A percentile compares a stretch with the other conserved stretches of the same genome.
Evolutionary conservation across 345 rosid genomes (phyloP).

Genomic region (Sisymbrium altissimum): DNA sequence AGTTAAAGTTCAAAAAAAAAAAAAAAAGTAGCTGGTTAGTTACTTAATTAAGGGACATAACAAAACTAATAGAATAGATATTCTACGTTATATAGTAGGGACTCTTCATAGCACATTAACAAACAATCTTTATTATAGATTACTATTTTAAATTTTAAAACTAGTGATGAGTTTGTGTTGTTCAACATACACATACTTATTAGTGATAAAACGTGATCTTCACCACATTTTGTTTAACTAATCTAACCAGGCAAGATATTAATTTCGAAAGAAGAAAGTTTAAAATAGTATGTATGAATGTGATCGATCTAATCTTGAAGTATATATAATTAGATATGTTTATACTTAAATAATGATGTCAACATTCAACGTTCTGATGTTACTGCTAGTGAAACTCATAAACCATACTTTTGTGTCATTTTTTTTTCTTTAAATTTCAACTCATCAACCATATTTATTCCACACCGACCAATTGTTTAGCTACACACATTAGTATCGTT

Average conservation of each 20-base stretch:
- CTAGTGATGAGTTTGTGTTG: neutral
- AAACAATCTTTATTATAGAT: neutral
- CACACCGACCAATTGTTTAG: neutral
- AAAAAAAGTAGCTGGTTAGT: neutral
- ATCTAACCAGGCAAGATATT: neutral
- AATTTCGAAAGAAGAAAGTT: neutral
- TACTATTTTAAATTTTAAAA: neutral
- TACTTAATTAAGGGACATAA: neutral
- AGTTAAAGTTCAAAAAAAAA: no score
- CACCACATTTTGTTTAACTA: neutral
- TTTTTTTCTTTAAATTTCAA: neutral
- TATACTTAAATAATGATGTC: neutral
- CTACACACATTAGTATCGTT: constrained; percentile 5
- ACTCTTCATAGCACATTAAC: neutral
- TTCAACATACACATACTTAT: neutral
- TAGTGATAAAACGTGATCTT: constrained; percentile 1
- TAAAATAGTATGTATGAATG: neutral
- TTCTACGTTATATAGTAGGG: neutral
- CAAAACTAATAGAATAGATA: neutral
- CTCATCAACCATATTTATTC: neutral
- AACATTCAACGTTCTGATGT: neutral
- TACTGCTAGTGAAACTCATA: neutral
- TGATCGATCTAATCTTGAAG: neutral
- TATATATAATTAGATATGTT: neutral
- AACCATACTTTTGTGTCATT: neutral